Percentiles rank a stretch among this genome's conserved stretches.
Evolutionary conservation across 805 yeast species (phyloP).

Genomic region (Pichia cabralensis): DNA sequence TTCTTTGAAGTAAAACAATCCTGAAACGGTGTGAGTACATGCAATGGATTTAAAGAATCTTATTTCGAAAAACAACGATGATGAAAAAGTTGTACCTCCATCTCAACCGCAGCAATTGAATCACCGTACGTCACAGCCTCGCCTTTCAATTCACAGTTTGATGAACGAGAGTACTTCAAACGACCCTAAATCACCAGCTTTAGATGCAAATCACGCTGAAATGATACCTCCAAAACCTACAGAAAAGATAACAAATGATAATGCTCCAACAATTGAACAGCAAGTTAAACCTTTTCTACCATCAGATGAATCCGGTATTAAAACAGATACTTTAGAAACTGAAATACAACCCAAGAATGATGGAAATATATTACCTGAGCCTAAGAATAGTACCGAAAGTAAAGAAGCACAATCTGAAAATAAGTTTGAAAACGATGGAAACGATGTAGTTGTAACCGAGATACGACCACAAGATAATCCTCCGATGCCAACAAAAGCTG

Average conservation of each 20-base stretch:
- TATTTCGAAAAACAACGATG: slow-evolving; percentile 18
- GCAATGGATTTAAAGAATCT: slow-evolving; percentile 24
- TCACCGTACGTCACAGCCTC: slow-evolving; percentile 9
- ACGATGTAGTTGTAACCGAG: no score
- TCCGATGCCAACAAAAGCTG: no score
- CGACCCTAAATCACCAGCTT: not conserved
- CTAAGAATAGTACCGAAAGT: no score
- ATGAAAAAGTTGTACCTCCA: slow-evolving; percentile 5
- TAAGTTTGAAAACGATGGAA: no score
- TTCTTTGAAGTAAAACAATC: no score
- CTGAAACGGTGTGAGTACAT: no score
- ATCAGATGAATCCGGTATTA: slow-evolving; percentile 1
- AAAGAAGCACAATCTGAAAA: no score
- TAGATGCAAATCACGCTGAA: no score
- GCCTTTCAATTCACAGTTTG: slow-evolving; percentile 24
- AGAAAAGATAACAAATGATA: not conserved
- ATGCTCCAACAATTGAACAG: not conserved
- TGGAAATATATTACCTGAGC: no score
- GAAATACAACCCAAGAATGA: no score
- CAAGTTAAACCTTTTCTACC: not conserved
- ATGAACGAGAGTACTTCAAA: slow-evolving; percentile 17
- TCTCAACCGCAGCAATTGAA: not conserved
- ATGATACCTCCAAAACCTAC: not conserved
- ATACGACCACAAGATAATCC: no score
- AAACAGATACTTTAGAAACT: not conserved